These are phyloP conservation scores for Thecamonas trahens DNA, from an alignment of 78 protist species.

Conservation along the genomic window DNA sequence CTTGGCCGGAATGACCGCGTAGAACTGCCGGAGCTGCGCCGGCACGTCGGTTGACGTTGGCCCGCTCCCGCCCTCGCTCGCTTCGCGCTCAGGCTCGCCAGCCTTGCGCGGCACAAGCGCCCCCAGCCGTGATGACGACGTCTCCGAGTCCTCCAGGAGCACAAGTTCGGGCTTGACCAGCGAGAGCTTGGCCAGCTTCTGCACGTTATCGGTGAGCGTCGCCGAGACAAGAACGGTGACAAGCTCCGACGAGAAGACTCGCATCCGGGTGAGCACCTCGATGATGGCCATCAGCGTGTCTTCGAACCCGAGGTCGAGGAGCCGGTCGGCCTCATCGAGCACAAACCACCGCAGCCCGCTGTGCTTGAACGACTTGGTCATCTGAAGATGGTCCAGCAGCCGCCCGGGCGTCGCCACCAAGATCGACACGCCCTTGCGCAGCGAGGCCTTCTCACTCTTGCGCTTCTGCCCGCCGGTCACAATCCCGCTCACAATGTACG, in stretches of 20 bases:
- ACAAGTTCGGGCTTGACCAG: too few relatives aligned
- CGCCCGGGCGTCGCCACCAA: conserved; percentile 84
- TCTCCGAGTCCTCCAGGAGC: too few relatives aligned
- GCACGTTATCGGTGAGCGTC: background rate
- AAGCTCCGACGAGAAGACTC: background rate
- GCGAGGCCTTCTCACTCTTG: conserved; percentile 69
- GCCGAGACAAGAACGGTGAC: background rate
- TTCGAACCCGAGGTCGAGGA: conserved; percentile 28
- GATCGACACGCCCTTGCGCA: conserved; percentile 60
- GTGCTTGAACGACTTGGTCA: too few relatives aligned
- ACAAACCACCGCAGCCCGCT: conserved; percentile 26
- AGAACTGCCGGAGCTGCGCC: conserved; percentile 2
- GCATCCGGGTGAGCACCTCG: background rate
- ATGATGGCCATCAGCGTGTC: conserved; percentile 4
- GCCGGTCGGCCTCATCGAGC: conserved; percentile 81
- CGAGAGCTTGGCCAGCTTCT: background rate
- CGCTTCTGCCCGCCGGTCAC: conserved; percentile 72
- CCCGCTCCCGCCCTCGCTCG: too few relatives aligned
- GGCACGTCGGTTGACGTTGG: conserved; percentile 7
- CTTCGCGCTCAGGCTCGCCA: too few relatives aligned
- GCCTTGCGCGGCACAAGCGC: too few relatives aligned
- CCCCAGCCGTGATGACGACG: too few relatives aligned
- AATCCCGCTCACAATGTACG: conserved; percentile 49
- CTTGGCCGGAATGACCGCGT: conserved; percentile 7
- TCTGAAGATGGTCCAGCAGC: conserved; percentile 62